A percentile compares a stretch with the other conserved stretches of the same genome.
phyloP scores from a whole-genome alignment of 306 rosid species.

The Bauhinia variegata region DNA sequence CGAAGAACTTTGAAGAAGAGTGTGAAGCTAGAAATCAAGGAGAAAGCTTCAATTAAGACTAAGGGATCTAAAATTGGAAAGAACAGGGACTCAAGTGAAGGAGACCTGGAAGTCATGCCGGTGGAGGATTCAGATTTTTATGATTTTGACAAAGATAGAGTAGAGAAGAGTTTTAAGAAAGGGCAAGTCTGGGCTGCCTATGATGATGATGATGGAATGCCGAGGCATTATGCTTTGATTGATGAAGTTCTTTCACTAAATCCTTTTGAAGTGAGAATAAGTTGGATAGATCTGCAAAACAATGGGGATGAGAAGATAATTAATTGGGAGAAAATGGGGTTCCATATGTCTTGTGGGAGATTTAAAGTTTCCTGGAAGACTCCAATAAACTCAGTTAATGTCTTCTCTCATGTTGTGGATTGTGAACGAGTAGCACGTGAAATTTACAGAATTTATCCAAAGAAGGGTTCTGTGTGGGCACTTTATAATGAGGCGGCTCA shows the following conservation, averaged over 20 bases:
- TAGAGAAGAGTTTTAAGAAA: conserved; percentile 76
- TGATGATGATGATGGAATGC: conserved; percentile 89
- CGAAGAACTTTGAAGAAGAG: conserved; percentile 29
- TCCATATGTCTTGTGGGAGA: conserved; percentile 76
- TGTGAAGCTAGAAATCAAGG: conserved; percentile 33
- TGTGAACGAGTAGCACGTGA: conserved; percentile 72
- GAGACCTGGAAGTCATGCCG: conserved; percentile 49
- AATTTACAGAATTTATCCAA: conserved; percentile 74
- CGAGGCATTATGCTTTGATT: conserved; percentile 74
- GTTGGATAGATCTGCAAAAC: conserved; percentile 79
- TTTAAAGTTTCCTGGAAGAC: conserved; percentile 64
- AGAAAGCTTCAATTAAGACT: conserved; percentile 32
- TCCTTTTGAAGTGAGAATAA: conserved; percentile 76
- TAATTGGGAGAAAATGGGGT: conserved; percentile 58
- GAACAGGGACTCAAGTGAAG: conserved; percentile 28
- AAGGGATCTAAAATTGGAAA: conserved; percentile 27
- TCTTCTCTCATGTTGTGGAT: conserved; percentile 80
- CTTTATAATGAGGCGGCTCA: conserved; percentile 56
- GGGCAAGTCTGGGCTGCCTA: conserved; percentile 94
- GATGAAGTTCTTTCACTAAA: conserved; percentile 62
- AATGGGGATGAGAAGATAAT: conserved; percentile 52
- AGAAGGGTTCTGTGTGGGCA: conserved; percentile 95
- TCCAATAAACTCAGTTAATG: conserved; percentile 55
- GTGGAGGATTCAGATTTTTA: conserved; percentile 83
- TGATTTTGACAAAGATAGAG: conserved; percentile 81